Percentiles rank a stretch among this genome's conserved stretches.
Conservation (phyloP, 2,329 filamentous ascomycete genomes). For the Sporothrix protearum region DNA sequence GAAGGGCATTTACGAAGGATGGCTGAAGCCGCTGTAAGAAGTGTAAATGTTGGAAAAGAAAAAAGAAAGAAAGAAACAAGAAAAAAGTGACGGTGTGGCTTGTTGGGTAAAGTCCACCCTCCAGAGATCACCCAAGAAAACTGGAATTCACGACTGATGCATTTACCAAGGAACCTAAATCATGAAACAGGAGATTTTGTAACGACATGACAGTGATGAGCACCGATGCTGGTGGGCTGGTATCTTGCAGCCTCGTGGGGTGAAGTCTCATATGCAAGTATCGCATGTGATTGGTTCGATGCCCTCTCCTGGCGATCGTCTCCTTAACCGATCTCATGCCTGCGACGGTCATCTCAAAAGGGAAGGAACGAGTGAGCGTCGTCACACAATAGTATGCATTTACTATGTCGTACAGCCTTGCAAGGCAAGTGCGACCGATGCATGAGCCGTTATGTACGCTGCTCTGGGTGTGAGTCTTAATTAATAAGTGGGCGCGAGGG, state of each 20-base stretch:
- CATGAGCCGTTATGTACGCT: not conserved
- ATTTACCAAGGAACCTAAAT: not conserved
- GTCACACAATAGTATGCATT: not conserved
- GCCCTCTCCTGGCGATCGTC: not conserved
- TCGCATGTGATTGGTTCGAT: not conserved
- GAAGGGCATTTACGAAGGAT: conserved; percentile 39
- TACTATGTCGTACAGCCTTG: not conserved
- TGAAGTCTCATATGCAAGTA: not conserved
- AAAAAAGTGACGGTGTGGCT: not conserved
- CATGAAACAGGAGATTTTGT: not conserved
- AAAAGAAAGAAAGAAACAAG: not conserved
- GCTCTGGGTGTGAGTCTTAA: not conserved
- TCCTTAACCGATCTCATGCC: not conserved
- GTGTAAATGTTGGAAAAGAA: not conserved
- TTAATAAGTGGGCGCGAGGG: not conserved
- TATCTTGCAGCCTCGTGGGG: not conserved
- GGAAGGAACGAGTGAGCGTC: not conserved
- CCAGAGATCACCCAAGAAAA: not conserved
- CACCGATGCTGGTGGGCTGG: not conserved
- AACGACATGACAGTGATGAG: not conserved
- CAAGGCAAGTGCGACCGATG: not conserved
- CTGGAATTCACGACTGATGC: not conserved
- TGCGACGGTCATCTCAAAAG: not conserved
- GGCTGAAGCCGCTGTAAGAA: not conserved
- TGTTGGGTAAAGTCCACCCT: not conserved